phyloP scores from a whole-genome alignment of 2,329 filamentous ascomycete genomes.

The Neonectria punicea region DNA sequence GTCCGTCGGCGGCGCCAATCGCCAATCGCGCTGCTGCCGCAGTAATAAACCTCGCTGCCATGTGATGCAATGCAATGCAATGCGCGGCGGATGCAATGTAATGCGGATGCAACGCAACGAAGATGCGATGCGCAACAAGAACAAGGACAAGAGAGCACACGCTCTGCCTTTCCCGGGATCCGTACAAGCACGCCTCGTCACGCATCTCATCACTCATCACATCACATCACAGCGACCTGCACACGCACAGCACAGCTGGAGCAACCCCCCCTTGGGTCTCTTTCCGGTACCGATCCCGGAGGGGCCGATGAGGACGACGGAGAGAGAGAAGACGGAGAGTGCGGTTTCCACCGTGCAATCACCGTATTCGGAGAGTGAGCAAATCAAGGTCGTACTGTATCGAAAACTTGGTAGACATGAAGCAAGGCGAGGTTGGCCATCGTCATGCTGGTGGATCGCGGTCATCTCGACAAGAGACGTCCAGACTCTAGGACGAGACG shows the following conservation, averaged over 20 bases:
- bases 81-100: neutral
- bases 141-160: conserved; percentile 11
- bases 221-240: conserved; percentile 14
- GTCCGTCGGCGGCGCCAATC: neutral
- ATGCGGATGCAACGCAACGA: neutral
- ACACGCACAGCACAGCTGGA: neutral
- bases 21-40: conserved; percentile 2
- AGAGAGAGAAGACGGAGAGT: neutral
- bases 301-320: conserved; percentile 6
- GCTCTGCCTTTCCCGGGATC: conserved; percentile 18
- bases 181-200: conserved; percentile 36
- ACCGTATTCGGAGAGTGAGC: neutral
- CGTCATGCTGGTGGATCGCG: neutral
- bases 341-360: neutral
- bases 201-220: conserved; percentile 24
- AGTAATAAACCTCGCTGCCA: neutral
- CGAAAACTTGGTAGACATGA: neutral
- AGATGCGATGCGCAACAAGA: conserved; percentile 7
- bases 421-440: neutral
- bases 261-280: conserved; percentile 14
- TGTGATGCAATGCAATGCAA: neutral
- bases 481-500: neutral
- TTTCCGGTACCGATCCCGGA: conserved; percentile 26
- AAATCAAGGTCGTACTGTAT: neutral
- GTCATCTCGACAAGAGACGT: neutral